phyloP scores from a whole-genome alignment of 306 rosid genomes.

The Lotus japonicus region DNA sequence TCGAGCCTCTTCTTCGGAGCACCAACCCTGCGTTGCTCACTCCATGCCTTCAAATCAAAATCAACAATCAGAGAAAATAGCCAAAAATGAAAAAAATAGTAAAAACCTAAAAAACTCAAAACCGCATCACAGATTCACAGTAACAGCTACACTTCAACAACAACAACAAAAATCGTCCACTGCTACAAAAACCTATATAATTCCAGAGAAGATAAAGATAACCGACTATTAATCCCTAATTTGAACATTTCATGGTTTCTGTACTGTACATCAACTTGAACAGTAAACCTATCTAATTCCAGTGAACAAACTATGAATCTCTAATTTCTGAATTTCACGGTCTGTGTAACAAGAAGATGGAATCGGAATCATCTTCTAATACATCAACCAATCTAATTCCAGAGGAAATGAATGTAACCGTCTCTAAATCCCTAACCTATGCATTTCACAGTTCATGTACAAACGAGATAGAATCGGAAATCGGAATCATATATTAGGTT shows the following conservation, averaged over 20 bases:
- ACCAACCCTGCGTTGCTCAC: constrained; percentile 60
- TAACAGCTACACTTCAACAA: background rate
- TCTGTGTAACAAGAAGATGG: background rate
- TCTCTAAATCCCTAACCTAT: background rate
- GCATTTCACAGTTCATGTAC: background rate
- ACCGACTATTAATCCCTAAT: background rate
- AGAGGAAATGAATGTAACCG: background rate
- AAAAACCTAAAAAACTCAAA: background rate
- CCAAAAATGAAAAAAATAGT: background rate
- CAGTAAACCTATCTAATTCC: too few relatives aligned
- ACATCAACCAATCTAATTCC: too few relatives aligned
- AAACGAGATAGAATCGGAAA: background rate
- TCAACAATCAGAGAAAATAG: background rate
- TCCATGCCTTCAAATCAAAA: constrained; percentile 62
- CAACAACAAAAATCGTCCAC: background rate
- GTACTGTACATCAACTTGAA: background rate
- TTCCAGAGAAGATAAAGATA: background rate
- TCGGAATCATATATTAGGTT: too few relatives aligned
- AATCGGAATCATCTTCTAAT: background rate
- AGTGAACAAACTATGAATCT: background rate
- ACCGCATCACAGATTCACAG: background rate
- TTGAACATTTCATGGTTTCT: background rate
- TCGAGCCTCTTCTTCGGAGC: constrained; percentile 76
- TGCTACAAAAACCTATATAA: background rate
- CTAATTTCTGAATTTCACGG: background rate